phyloP scores from a whole-genome alignment of 768 basidiomycete genomes.

The Russula brevipes region DNA sequence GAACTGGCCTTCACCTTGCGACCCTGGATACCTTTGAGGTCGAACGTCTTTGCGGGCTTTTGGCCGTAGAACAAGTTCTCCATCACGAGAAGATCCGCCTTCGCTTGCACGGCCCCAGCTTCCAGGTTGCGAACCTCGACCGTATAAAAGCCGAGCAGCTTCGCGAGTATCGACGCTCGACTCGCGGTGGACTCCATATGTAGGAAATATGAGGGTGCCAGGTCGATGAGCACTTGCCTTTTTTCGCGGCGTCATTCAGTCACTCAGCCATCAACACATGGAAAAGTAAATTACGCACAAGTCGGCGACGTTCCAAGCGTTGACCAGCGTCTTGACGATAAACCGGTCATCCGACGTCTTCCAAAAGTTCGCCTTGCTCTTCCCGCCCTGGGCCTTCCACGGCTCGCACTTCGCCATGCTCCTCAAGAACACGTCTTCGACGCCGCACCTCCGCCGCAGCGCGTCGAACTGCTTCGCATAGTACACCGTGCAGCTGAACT shows the following conservation, averaged over 20 bases:
- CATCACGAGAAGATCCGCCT: slow-evolving; percentile 77
- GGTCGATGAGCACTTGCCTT: slow-evolving; percentile 73
- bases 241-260: neutral
- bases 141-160: slow-evolving; percentile 78
- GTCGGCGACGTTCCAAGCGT: slow-evolving; percentile 84
- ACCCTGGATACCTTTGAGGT: slow-evolving; percentile 80
- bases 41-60: slow-evolving; percentile 65
- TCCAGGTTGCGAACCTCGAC: slow-evolving; percentile 72
- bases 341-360: slow-evolving; percentile 72
- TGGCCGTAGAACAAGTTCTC: slow-evolving; percentile 77
- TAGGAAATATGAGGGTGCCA: slow-evolving; percentile 73
- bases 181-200: slow-evolving; percentile 68
- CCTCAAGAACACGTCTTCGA: slow-evolving; percentile 52
- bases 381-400: slow-evolving; percentile 77
- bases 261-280: neutral
- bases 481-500: slow-evolving; percentile 77
- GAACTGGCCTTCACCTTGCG: slow-evolving; percentile 55
- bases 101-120: slow-evolving; percentile 55
- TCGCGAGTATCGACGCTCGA: slow-evolving; percentile 65
- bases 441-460: slow-evolving; percentile 59
- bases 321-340: slow-evolving; percentile 81
- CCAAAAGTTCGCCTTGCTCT: slow-evolving; percentile 78
- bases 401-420: slow-evolving; percentile 55
- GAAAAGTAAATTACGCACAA: slow-evolving; percentile 45
- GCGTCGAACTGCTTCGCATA: slow-evolving; percentile 77